Percentiles rank a stretch among this genome's conserved stretches.
These are phyloP conservation scores for Lolium perenne DNA, from an alignment of 176 grass and related monocot species.

Conservation along the genomic window DNA sequence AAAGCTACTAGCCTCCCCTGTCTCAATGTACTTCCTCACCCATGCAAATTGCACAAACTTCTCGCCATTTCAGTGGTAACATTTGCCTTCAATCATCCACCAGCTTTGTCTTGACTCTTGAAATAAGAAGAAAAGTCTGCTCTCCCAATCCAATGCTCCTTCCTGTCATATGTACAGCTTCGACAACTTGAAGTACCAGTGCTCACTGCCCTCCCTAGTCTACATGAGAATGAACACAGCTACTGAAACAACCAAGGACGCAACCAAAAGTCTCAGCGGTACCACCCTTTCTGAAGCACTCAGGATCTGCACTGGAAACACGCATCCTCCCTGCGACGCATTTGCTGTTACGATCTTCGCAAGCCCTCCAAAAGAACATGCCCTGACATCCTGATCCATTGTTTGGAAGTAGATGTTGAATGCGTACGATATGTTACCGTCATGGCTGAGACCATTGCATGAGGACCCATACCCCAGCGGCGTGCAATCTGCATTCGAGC, in stretches of 20 bases:
- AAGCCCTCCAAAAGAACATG: slow-evolving; percentile 61
- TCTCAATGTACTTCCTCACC: slow-evolving; percentile 24
- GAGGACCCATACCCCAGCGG: slow-evolving; percentile 71
- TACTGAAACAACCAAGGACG: slow-evolving; percentile 49
- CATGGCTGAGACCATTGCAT: slow-evolving; percentile 63
- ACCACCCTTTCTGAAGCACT: slow-evolving; percentile 41
- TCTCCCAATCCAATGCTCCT: neutral
- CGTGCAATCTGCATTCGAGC: slow-evolving; percentile 73
- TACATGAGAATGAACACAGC: slow-evolving; percentile 38
- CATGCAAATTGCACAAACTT: neutral
- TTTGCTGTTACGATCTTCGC: slow-evolving; percentile 53
- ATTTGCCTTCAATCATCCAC: neutral
- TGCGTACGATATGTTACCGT: slow-evolving; percentile 65
- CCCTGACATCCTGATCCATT: slow-evolving; percentile 69
- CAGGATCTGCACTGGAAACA: slow-evolving; percentile 67
- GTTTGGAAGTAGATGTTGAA: slow-evolving; percentile 77
- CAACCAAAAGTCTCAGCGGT: slow-evolving; percentile 40
- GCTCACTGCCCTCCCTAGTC: slow-evolving; percentile 13
- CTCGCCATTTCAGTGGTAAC: neutral
- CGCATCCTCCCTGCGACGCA: slow-evolving; percentile 51
- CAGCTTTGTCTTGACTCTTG: slow-evolving; percentile 9
- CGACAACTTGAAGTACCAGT: slow-evolving; percentile 40
- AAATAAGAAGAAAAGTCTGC: slow-evolving; percentile 7
- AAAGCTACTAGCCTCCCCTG: slow-evolving; percentile 28
- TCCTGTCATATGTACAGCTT: slow-evolving; percentile 11